Conservation (phyloP, 2,329 filamentous ascomycete species). For the Orbilia oligospora region DNA sequence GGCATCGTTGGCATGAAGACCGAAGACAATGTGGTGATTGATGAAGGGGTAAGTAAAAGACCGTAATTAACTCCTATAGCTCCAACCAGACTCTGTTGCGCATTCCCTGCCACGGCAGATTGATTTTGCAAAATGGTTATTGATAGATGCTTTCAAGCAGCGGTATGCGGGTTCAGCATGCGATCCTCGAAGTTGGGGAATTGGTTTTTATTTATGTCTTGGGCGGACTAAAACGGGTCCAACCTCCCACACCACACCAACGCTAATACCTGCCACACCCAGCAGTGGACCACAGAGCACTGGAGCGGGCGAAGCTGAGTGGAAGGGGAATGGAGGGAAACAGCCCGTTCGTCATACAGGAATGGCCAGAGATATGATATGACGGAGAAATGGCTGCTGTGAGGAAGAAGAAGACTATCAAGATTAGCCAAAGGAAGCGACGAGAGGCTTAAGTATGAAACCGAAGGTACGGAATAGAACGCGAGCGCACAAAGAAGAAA, state of each 20-base stretch:
- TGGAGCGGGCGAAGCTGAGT: slow-evolving; percentile 53
- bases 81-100: slow-evolving; percentile 38
- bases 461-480: not conserved
- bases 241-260: slow-evolving; percentile 60
- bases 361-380: slow-evolving; percentile 49
- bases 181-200: slow-evolving; percentile 57
- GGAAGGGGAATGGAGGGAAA: slow-evolving; percentile 55
- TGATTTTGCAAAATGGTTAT: slow-evolving; percentile 31
- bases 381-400: slow-evolving; percentile 29
- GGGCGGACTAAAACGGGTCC: slow-evolving; percentile 59
- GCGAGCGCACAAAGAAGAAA: slow-evolving; percentile 18
- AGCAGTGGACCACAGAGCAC: slow-evolving; percentile 57
- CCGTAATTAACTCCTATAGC: slow-evolving; percentile 29
- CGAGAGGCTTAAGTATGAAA: slow-evolving; percentile 8
- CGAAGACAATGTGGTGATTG: slow-evolving; percentile 35
- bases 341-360: slow-evolving; percentile 59
- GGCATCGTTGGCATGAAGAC: slow-evolving; percentile 49
- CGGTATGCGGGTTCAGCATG: slow-evolving; percentile 57
- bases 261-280: slow-evolving; percentile 59
- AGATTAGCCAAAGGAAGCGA: slow-evolving; percentile 25
- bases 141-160: slow-evolving; percentile 45
- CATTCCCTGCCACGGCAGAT: slow-evolving; percentile 42
- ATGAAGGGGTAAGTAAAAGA: slow-evolving; percentile 20
- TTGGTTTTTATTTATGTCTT: slow-evolving; percentile 60
- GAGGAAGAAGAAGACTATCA: slow-evolving; percentile 17